These are phyloP conservation scores for Leccinellum rugosiceps DNA, from an alignment of 768 basidiomycete species.

Conservation along the genomic window DNA sequence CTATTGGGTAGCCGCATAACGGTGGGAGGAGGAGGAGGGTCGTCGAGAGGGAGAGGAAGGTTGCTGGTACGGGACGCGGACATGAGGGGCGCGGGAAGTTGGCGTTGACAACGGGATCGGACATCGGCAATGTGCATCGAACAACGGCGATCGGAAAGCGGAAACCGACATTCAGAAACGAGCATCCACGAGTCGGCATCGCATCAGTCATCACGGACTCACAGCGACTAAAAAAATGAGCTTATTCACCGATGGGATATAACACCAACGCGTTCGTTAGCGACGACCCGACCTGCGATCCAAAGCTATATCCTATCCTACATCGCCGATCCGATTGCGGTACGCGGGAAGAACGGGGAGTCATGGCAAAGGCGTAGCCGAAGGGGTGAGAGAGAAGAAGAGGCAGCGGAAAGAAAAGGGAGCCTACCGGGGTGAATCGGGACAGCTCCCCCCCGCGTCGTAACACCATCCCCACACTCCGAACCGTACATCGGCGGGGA, in stretches of 20 bases:
- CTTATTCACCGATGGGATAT: not conserved
- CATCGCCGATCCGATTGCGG: not conserved
- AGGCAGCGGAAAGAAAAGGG: not conserved
- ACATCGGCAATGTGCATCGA: not conserved
- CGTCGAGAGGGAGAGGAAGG: not conserved
- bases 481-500: not conserved
- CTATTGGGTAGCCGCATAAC: not conserved
- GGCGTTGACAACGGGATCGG: not conserved
- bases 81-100: not conserved
- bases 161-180: not conserved
- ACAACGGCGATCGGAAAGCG: not conserved
- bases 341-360: not conserved
- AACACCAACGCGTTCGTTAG: not conserved
- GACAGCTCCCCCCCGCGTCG: not conserved
- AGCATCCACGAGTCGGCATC: no score
- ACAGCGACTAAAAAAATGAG: not conserved
- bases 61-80: not conserved
- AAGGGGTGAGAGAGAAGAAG: not conserved
- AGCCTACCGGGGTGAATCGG: not conserved
- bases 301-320: not conserved
- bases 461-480: not conserved
- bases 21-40: not conserved
- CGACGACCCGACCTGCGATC: not conserved
- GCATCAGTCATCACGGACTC: not conserved
- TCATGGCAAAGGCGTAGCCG: not conserved